Conservation (phyloP, 352 stramenopile genomes). For the Globisporangium recalcitrans region DNA sequence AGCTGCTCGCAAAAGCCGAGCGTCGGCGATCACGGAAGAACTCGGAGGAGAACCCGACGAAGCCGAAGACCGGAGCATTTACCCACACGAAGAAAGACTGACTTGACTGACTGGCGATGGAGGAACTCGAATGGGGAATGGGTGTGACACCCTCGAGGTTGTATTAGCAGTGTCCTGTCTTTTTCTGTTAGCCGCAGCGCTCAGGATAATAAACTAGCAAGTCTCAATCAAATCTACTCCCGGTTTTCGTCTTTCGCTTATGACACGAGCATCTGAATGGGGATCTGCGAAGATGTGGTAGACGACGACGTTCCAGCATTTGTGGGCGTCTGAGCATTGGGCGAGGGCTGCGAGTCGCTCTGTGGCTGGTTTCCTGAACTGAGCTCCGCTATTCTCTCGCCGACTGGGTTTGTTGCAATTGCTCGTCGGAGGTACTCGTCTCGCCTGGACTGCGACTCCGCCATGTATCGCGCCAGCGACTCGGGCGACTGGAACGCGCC, state of each 20-base stretch:
- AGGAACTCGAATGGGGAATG: not conserved
- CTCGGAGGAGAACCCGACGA: conserved; percentile 44
- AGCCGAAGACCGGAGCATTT: conserved; percentile 52
- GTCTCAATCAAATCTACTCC: not conserved
- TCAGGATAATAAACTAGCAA: not conserved
- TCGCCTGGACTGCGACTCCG: conserved; percentile 32
- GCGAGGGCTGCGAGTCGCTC: not conserved
- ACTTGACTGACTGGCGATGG: not conserved
- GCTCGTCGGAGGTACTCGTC: conserved; percentile 40
- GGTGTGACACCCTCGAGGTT: not conserved
- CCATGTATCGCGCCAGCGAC: conserved; percentile 23
- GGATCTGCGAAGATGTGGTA: conserved; percentile 31
- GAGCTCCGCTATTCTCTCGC: conserved; percentile 6
- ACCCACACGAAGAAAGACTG: conserved; percentile 56
- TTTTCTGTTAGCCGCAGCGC: not conserved
- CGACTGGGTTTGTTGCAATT: conserved; percentile 24
- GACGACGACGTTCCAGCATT: not conserved
- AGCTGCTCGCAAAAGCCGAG: conserved; percentile 90
- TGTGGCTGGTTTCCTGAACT: not conserved
- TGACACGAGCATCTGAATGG: conserved; percentile 67
- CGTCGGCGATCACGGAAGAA: conserved; percentile 77
- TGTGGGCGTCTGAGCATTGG: not conserved
- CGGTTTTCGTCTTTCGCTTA: conserved; percentile 20
- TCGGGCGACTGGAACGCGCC: conserved; percentile 6
- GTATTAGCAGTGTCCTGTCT: not conserved